Evolutionary conservation across 331 rosid species (phyloP), one percentile per base, ranked within the genome.

Genomic region (Spiraea crenata): DNA sequence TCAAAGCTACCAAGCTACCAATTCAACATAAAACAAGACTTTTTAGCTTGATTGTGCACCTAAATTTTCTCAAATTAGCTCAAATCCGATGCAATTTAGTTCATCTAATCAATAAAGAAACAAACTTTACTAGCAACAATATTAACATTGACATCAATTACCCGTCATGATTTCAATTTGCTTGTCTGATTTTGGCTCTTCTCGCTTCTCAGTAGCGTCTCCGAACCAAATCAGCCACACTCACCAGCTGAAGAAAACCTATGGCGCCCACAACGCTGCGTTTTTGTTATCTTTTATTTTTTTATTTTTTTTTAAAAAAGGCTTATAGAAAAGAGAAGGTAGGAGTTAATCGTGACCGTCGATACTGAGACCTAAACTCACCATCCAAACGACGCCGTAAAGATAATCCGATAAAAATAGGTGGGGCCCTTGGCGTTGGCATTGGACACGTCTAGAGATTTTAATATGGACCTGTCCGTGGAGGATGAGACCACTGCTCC

Each of bases 131-230:
- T 1, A 38, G 38, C 11, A 16, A 5, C 1, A 15, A 7, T 19
- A 14, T 17, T 6, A 59, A 34, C 17, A n/a, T 40, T 6, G 25
- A 11, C n/a, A 7, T n/a, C 1, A 70, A 63, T 67, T 82, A 90
- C 96, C 93, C 37, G 93, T 79, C 96, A 90, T 90, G 79, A 57
- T 77, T 79, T 58, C 41, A 39, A 69, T 69, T 9, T 19, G 40
- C 68, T 60, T 37, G 61, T 40, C 42, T 44, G 56, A 50, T 16
- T 61, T 63, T 13, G 40, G 59, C 67, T 38, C 59, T 58, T 65
- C 56, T 16, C 40, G n/a, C 40, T 76, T 20, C 57, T 60, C 65
- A 61, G 71, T 31, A 54, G 38, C 15, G 13, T 57, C 54, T 39
- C 39, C 12, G 71, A 38, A 9, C 39, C 49, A 49, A 69, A 55